Conservation (phyloP, 768 basidiomycete species). For the Tylopilus plumbeoviolaceoides region DNA sequence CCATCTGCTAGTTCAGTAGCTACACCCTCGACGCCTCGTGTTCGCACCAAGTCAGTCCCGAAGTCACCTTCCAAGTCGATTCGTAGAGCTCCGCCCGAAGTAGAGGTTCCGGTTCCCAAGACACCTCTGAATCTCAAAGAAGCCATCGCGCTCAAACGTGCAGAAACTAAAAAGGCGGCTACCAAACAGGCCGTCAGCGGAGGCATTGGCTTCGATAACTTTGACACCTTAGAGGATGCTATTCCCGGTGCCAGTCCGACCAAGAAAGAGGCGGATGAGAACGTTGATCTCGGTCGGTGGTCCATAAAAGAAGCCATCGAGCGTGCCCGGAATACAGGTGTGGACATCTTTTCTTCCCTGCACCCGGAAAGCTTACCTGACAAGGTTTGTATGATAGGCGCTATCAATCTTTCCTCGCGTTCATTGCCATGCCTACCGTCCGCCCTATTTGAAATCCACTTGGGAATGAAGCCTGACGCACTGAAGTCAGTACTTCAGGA, state of each 20-base stretch:
- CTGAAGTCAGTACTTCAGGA: constrained; percentile 63
- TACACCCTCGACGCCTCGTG: constrained; percentile 27
- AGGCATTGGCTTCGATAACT: constrained; percentile 30
- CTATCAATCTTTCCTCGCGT: constrained; percentile 72
- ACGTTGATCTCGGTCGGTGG: constrained; percentile 55
- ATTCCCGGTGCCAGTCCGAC: constrained; percentile 28
- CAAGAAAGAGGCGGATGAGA: constrained; percentile 41
- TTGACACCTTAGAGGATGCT: constrained; percentile 48
- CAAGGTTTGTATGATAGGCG: constrained; percentile 51
- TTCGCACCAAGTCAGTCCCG: constrained; percentile 36
- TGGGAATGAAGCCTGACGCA: constrained; percentile 68
- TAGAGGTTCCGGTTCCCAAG: constrained; percentile 30
- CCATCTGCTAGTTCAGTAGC: constrained; percentile 25
- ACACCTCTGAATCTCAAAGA: constrained; percentile 57
- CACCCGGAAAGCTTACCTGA: constrained; percentile 41
- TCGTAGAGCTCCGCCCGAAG: constrained; percentile 22
- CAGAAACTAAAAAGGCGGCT: constrained; percentile 66
- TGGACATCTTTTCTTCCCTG: constrained; percentile 30
- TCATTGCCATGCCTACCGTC: constrained; percentile 71
- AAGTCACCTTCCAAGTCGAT: constrained; percentile 32
- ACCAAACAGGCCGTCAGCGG: constrained; percentile 23
- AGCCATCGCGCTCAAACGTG: constrained; percentile 73
- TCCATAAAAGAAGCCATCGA: constrained; percentile 73
- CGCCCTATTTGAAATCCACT: constrained; percentile 74
- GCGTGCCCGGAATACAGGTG: constrained; percentile 73